Conservation (phyloP, 768 basidiomycete species). For the Serendipita sp. region DNA sequence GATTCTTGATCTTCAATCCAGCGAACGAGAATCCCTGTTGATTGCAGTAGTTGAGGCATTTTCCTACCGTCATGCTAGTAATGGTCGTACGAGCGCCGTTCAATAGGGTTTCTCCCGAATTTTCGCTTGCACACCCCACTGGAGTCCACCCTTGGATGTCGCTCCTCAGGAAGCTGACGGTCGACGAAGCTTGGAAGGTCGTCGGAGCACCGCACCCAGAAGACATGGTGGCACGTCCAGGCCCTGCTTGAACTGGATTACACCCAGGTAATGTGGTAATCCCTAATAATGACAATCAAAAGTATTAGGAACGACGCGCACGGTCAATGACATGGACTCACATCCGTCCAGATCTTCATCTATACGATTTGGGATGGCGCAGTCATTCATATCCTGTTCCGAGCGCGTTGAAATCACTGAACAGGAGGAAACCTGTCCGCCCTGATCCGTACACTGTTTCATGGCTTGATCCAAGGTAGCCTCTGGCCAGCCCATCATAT, state of each 20-base stretch:
- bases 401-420: conserved; percentile 4
- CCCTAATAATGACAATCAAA: background rate
- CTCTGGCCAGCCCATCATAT: conserved; percentile 11
- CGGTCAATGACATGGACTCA: background rate
- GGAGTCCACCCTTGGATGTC: conserved; percentile 9
- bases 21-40: conserved; percentile 7
- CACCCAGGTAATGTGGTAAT: conserved; percentile 1
- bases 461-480: conserved; percentile 4
- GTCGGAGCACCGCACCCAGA: conserved; percentile 9
- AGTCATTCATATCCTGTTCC: conserved; percentile 11
- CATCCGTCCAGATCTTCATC: conserved; percentile 10
- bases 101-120: conserved; percentile 3
- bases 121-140: conserved; percentile 9
- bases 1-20: conserved; percentile 9
- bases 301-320: background rate
- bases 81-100: conserved; percentile 3
- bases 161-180: conserved; percentile 7
- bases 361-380: conserved; percentile 8
- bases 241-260: conserved; percentile 5
- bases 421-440: conserved; percentile 5
- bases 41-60: conserved; percentile 12
- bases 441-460: conserved; percentile 7
- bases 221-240: background rate
- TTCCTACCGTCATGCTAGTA: conserved; percentile 9
- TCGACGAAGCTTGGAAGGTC: background rate